These are phyloP conservation scores for maize (Zea mays) DNA, from an alignment of 176 grass and related monocot genomes.

Conservation along the genomic window Zm-B73-REFERENCE-NAM-5.0 NC_050105.1:64624501-64625000, in stretches of 20 bases:
- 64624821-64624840: not conserved
- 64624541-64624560: not conserved
- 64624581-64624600: not conserved
- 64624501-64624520: not conserved
- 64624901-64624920: not conserved
- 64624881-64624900: not conserved
- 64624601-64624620: not conserved
- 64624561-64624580: not conserved
- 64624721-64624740: not conserved
- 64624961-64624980: not conserved
- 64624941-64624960: not conserved
- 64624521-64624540: not conserved
- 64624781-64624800: not conserved
- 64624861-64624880: not conserved
- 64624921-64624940: not conserved
- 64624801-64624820: not conserved
- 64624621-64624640: not conserved
- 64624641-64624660: not conserved
- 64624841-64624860: not conserved
- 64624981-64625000: constrained; percentile 22
- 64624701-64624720: too few species aligned
- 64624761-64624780: not conserved
- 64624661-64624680: not conserved
- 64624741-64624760: not conserved
- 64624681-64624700: not conserved